Percentiles rank a stretch among this genome's conserved stretches.
Evolutionary conservation across 495 filamentous ascomycete species (phyloP).

Genomic region (Penicillium paradoxum): DNA sequence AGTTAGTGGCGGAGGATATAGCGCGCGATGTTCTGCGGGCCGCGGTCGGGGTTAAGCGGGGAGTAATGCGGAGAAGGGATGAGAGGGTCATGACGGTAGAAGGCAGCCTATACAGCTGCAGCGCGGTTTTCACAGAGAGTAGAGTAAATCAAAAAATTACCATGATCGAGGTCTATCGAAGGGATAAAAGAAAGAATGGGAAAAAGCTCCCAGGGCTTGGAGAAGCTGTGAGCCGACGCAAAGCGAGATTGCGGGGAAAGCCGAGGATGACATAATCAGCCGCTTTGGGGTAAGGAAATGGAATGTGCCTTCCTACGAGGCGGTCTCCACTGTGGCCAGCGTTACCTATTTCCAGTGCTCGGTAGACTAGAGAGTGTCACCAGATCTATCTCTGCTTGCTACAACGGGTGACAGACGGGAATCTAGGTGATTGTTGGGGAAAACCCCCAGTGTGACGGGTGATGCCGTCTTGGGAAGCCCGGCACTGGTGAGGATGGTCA

Average conservation of each 20-base stretch:
- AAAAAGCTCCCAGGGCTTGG: conserved; percentile 4
- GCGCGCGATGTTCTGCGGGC: conserved; percentile 32
- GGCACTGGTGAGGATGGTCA: too few species aligned
- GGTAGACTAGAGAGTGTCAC: too few species aligned
- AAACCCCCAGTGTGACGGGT: too few species aligned
- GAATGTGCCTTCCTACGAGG: too few species aligned
- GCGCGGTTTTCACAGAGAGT: neutral
- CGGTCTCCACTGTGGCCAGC: too few species aligned
- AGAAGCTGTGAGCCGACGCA: conserved; percentile 36
- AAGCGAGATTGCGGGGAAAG: conserved; percentile 43
- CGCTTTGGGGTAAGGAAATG: conserved; percentile 8
- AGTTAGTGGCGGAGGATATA: conserved; percentile 31
- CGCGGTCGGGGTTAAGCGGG: conserved; percentile 34
- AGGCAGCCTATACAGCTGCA: conserved; percentile 12
- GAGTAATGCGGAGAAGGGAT: conserved; percentile 44
- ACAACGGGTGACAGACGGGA: too few species aligned
- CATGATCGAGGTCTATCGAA: conserved; percentile 18
- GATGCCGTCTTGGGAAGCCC: too few species aligned
- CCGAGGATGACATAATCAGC: conserved; percentile 20
- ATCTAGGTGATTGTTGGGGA: too few species aligned
- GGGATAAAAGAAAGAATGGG: conserved; percentile 8
- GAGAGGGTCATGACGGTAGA: conserved; percentile 36
- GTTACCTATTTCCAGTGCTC: too few species aligned
- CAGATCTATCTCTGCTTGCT: too few species aligned
- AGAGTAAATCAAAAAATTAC: conserved; percentile 1